phyloP scores from a whole-genome alignment of 805 yeast genomes.

The Priceomyces fermenticarens region DNA sequence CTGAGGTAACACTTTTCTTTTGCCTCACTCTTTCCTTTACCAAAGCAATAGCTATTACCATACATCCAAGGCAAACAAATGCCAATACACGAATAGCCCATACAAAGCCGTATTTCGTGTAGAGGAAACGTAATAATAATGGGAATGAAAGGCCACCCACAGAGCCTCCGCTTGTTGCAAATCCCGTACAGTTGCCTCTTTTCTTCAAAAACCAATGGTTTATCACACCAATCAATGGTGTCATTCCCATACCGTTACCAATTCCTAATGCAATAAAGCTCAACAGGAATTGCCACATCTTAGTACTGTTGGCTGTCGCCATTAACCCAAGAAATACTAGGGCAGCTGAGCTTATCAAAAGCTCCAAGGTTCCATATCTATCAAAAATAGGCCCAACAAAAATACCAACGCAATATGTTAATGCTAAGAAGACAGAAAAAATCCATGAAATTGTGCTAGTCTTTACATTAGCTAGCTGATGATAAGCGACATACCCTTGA shows the following conservation, averaged over 20 bases:
- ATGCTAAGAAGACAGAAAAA: conserved; percentile 53
- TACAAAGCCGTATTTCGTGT: conserved; percentile 49
- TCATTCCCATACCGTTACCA: conserved; percentile 58
- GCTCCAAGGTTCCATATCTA: conserved; percentile 49
- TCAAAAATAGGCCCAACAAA: conserved; percentile 64
- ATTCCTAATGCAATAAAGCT: conserved; percentile 55
- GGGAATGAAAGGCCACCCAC: conserved; percentile 66
- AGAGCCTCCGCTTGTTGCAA: conserved; percentile 66
- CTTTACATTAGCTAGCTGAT: conserved; percentile 47
- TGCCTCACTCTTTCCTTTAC: conserved; percentile 25
- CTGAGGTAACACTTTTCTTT: background rate
- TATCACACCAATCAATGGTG: conserved; percentile 59
- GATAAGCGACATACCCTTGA: conserved; percentile 54
- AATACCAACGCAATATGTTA: conserved; percentile 48
- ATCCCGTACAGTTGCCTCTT: conserved; percentile 47
- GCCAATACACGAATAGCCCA: conserved; percentile 57
- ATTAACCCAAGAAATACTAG: conserved; percentile 49
- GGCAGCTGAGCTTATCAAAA: conserved; percentile 41
- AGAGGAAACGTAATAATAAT: conserved; percentile 44
- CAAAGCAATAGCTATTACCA: conserved; percentile 20
- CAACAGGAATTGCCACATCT: conserved; percentile 59
- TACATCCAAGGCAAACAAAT: conserved; percentile 26
- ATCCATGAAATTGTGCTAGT: conserved; percentile 60
- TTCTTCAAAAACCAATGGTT: conserved; percentile 61
- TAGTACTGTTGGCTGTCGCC: conserved; percentile 52